Conservation (phyloP, 306 rosid genomes). For the Dryas octopetala region DNA sequence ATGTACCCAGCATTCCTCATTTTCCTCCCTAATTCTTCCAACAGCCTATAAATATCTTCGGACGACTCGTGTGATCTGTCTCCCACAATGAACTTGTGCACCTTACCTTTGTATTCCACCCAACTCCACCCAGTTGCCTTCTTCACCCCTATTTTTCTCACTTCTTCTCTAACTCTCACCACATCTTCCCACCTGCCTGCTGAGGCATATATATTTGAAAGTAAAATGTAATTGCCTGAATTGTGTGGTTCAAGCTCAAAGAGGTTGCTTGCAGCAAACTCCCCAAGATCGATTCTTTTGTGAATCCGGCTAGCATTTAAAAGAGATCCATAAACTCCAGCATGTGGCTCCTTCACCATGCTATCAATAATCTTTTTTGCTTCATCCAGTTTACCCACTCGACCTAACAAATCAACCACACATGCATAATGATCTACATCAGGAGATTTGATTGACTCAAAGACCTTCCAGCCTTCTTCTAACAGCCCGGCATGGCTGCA, state of each 20-base stretch:
- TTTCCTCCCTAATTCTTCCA: conserved; percentile 35
- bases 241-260: conserved; percentile 60
- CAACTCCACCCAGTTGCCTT: conserved; percentile 60
- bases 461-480: conserved; percentile 52
- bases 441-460: conserved; percentile 55
- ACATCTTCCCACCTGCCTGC: conserved; percentile 70
- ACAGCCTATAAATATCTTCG: conserved; percentile 34
- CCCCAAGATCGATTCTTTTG: conserved; percentile 55
- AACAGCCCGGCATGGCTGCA: conserved; percentile 68
- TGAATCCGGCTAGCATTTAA: conserved; percentile 61
- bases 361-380: conserved; percentile 46
- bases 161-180: conserved; percentile 49
- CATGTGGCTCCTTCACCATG: conserved; percentile 69
- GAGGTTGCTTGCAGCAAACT: conserved; percentile 56
- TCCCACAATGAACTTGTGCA: conserved; percentile 45
- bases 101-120: conserved; percentile 50
- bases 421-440: conserved; percentile 71
- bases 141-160: conserved; percentile 49
- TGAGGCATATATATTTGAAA: conserved; percentile 62
- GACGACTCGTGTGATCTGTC: conserved; percentile 44
- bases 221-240: conserved; percentile 60
- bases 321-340: conserved; percentile 67
- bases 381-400: conserved; percentile 62
- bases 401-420: conserved; percentile 63
- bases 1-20: conserved; percentile 40